These are phyloP conservation scores for Tephrocybe sp. DNA, from an alignment of 768 basidiomycete genomes.

Conservation along the genomic window DNA sequence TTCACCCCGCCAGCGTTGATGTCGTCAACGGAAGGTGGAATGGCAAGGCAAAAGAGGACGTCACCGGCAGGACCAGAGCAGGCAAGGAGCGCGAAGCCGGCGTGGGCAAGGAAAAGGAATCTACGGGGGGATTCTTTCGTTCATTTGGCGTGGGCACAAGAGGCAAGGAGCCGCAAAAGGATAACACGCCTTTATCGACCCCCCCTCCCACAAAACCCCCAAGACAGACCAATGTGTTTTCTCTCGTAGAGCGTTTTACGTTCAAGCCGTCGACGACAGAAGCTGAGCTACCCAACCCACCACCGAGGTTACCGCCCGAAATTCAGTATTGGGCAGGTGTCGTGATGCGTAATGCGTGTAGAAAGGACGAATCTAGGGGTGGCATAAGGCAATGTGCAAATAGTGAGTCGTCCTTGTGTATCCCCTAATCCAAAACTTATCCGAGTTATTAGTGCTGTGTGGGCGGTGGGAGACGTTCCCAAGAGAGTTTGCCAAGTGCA, in stretches of 20 bases:
- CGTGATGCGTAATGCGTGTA: constrained; percentile 99
- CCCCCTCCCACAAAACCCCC: constrained; percentile 16
- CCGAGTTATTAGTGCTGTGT: constrained; percentile 80
- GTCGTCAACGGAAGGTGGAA: constrained; percentile 31
- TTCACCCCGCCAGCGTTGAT: constrained; percentile 69
- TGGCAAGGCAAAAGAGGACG: constrained; percentile 30
- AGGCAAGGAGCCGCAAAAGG: constrained; percentile 37
- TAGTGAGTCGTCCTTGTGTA: constrained; percentile 47
- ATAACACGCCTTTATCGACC: neutral
- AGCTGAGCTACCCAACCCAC: constrained; percentile 63
- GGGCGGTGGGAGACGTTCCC: constrained; percentile 93
- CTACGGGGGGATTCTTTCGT: constrained; percentile 7
- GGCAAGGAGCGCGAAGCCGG: constrained; percentile 3
- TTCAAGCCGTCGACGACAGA: constrained; percentile 88
- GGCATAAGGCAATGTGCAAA: constrained; percentile 98
- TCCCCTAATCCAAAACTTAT: constrained; percentile 7
- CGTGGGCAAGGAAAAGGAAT: constrained; percentile 3
- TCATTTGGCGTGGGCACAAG: constrained; percentile 36
- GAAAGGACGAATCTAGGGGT: constrained; percentile 91
- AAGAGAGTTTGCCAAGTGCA: constrained; percentile 94
- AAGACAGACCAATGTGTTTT: constrained; percentile 89
- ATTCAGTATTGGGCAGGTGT: constrained; percentile 99
- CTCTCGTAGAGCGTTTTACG: constrained; percentile 94
- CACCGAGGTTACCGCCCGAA: constrained; percentile 75
- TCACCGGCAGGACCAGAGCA: constrained; percentile 11